These are phyloP conservation scores for Pythium graminicola DNA, from an alignment of 352 stramenopile species.

Conservation along the genomic window DNA sequence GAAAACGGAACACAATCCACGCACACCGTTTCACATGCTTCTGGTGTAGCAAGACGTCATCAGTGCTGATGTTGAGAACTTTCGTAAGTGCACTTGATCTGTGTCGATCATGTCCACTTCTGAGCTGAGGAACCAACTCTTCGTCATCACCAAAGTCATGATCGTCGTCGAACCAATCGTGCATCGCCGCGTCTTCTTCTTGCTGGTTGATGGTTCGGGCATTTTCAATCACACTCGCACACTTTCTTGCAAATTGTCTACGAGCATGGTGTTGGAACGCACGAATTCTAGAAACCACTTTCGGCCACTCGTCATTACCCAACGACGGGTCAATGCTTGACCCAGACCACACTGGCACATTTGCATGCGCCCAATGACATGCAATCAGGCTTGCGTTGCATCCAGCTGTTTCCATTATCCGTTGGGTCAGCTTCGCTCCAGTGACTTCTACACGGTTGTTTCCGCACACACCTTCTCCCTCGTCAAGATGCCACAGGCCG, in stretches of 20 bases:
- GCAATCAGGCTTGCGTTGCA: constrained; percentile 44
- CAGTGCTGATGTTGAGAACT: constrained; percentile 45
- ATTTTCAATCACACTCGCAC: constrained; percentile 21
- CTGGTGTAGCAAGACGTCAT: constrained; percentile 61
- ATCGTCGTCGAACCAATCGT: constrained; percentile 27
- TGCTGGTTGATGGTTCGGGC: constrained; percentile 28
- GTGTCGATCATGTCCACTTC: neutral
- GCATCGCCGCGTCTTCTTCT: constrained; percentile 27
- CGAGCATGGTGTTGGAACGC: constrained; percentile 12
- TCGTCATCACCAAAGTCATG: constrained; percentile 21
- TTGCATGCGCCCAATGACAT: constrained; percentile 60
- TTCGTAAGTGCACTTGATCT: constrained; percentile 26
- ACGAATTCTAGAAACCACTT: constrained; percentile 28
- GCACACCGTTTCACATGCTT: constrained; percentile 65
- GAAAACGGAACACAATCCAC: constrained; percentile 79
- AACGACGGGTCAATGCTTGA: constrained; percentile 33
- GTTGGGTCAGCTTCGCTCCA: constrained; percentile 3
- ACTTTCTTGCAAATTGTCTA: neutral
- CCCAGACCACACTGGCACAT: constrained; percentile 53
- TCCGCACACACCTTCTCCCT: constrained; percentile 64
- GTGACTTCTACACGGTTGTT: constrained; percentile 34
- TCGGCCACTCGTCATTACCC: constrained; percentile 24
- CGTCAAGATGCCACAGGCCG: constrained; percentile 65
- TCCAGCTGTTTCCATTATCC: constrained; percentile 23
- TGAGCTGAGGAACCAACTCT: neutral